Evolutionary conservation across 2,329 filamentous ascomycete species (phyloP).

Genomic region (Achaetomium macrosporum): DNA sequence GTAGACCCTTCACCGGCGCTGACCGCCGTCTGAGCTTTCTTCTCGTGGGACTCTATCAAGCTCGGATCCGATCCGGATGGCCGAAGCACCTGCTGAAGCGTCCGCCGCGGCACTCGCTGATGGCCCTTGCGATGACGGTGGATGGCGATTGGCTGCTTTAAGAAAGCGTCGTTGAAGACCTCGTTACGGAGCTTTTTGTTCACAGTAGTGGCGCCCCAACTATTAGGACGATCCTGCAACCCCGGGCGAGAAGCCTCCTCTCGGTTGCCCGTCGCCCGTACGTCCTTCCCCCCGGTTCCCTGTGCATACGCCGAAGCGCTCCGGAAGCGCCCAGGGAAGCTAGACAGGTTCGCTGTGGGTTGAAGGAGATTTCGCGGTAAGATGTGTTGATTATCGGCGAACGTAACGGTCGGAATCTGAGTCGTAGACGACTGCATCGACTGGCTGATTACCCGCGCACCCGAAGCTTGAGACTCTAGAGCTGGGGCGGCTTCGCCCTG

Average conservation of each 20-base stretch:
- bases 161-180: conserved; percentile 86
- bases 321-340: conserved; percentile 30
- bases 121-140: conserved; percentile 70
- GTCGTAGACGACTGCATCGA: conserved; percentile 62
- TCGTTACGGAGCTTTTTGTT: conserved; percentile 85
- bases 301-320: conserved; percentile 32
- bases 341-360: conserved; percentile 37
- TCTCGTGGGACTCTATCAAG: conserved; percentile 25
- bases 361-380: conserved; percentile 78
- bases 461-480: conserved; percentile 5
- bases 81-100: conserved; percentile 43
- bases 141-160: conserved; percentile 74
- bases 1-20: conserved; percentile 6
- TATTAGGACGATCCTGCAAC: conserved; percentile 53
- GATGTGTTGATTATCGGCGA: conserved; percentile 91
- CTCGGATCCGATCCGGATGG: conserved; percentile 42
- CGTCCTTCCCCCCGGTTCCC: conserved; percentile 15
- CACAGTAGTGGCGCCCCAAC: conserved; percentile 88
- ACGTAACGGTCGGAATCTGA: conserved; percentile 81
- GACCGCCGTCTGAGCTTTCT: conserved; percentile 8
- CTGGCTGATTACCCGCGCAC: conserved; percentile 56
- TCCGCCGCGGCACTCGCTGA: conserved; percentile 42
- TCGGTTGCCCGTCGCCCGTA: not conserved
- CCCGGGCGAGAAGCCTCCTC: conserved; percentile 31
- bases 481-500: conserved; percentile 17